Evolutionary conservation across 2,329 filamentous ascomycete genomes (phyloP), one percentile per base, ranked within the genome.

Genomic region (Mollisia scopiformis): DNA sequence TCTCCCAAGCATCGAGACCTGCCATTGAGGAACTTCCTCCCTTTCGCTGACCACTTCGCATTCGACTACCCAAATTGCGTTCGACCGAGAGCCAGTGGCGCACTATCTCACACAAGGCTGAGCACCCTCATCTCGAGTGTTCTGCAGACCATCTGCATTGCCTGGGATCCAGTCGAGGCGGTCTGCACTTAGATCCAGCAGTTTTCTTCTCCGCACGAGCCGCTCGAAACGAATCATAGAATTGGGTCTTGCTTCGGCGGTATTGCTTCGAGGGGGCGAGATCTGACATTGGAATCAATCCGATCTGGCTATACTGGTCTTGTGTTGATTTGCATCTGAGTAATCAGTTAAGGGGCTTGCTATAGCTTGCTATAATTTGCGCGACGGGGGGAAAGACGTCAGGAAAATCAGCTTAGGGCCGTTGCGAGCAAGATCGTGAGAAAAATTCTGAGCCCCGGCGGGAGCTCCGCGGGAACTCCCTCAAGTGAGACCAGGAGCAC

Each of bases 111-210:
- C 51, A 43, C 37, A 59, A 41, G 53, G 39, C 53, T 55, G 53
- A 41, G 37, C 37, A 52, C 35, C 54, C 39, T 30, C 46, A 39
- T 46, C 28, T 30, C 37, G 35, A 28, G 28, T 10, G 8, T 39
- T 21, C 56, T 61, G 61, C 55, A 63, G 54, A 30, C 47, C 54
- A 25, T 47, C 51, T 58, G 62, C 54, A 57, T 55, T 16, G 41
- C 31, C 62, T 47, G 61, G 65, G 58, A 55, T 65, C 54, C 33
- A 62, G 35, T 63, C 49, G 62, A 53, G 50, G 50, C 31, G 49
- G 21, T 54, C 55, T 39, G 23, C 25, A 37, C 47, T 49, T 16
- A 31, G 33, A 51, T 35, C 49, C 13, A 47, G 23, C 43, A 47
- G 4, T 62, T 35, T 53, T 37, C 39, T 46, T 25, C 37, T 49